Conservation (phyloP, 2,329 filamentous ascomycete genomes). For the Neofusicoccum sp. region DNA sequence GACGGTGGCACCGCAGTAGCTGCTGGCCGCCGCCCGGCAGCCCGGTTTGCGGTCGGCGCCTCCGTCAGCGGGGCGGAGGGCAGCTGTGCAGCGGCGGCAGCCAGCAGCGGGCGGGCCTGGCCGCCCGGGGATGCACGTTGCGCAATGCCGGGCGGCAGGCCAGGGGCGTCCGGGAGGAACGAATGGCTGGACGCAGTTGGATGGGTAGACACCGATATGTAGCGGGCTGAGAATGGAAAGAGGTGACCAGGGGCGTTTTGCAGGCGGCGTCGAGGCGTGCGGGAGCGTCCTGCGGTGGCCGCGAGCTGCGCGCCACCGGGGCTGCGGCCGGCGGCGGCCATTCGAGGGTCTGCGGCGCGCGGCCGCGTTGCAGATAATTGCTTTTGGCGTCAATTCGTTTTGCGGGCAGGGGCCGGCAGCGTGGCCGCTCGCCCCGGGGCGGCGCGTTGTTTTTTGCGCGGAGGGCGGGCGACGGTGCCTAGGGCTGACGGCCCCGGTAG, state of each 20-base stretch:
- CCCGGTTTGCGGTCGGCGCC: slow-evolving; percentile 14
- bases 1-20: slow-evolving; percentile 14
- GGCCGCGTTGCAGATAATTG: slow-evolving; percentile 12
- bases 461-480: slow-evolving; percentile 1
- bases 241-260: not conserved
- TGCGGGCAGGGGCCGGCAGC: not conserved
- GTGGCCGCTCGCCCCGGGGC: slow-evolving; percentile 2
- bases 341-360: not conserved
- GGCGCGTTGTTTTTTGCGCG: slow-evolving; percentile 9
- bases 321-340: not conserved
- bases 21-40: slow-evolving; percentile 11
- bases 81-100: not conserved
- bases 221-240: slow-evolving; percentile 14
- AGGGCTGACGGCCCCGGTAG: slow-evolving; percentile 13
- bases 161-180: not conserved
- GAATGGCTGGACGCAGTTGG: slow-evolving; percentile 12
- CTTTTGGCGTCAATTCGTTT: not conserved
- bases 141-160: slow-evolving; percentile 9
- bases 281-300: not conserved
- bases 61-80: not conserved
- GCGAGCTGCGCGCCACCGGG: too few relatives aligned
- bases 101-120: slow-evolving; percentile 9
- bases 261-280: not conserved
- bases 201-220: slow-evolving; percentile 2
- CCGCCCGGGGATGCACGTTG: slow-evolving; percentile 8